Percentiles rank a stretch among this genome's conserved stretches.
phyloP scores from a whole-genome alignment of 495 filamentous ascomycete genomes.

The Hyaloscypha hepaticicola region DNA sequence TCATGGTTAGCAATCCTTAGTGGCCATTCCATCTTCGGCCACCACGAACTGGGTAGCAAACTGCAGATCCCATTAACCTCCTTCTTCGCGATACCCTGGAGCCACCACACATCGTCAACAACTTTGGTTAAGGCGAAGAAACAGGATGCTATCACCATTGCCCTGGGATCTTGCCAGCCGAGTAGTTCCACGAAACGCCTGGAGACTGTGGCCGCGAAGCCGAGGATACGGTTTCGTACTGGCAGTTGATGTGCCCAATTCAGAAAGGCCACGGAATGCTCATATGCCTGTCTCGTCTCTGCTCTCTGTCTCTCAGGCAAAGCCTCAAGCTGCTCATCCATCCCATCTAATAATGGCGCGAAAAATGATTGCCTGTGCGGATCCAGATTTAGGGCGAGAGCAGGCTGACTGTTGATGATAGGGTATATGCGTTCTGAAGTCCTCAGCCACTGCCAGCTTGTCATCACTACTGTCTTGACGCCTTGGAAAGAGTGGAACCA shows the following conservation, averaged over 20 bases:
- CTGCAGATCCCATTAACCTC: slow-evolving; percentile 54
- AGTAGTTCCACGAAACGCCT: slow-evolving; percentile 55
- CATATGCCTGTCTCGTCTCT: slow-evolving; percentile 50
- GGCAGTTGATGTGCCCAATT: slow-evolving; percentile 56
- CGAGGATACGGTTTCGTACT: slow-evolving; percentile 50
- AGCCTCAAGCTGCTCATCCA: slow-evolving; percentile 46
- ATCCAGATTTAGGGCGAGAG: slow-evolving; percentile 47
- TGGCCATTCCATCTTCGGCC: slow-evolving; percentile 56
- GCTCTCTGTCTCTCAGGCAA: slow-evolving; percentile 26
- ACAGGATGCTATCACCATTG: slow-evolving; percentile 53
- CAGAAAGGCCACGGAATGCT: slow-evolving; percentile 53
- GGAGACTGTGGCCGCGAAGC: slow-evolving; percentile 59
- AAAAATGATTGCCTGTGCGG: slow-evolving; percentile 43
- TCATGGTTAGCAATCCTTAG: slow-evolving; percentile 46
- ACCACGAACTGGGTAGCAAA: slow-evolving; percentile 51
- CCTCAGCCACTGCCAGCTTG: slow-evolving; percentile 46
- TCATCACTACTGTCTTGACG: slow-evolving; percentile 46
- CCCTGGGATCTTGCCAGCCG: slow-evolving; percentile 48
- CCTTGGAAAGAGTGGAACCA: slow-evolving; percentile 63
- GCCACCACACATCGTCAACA: slow-evolving; percentile 55
- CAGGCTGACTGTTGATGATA: slow-evolving; percentile 56
- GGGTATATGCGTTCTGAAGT: slow-evolving; percentile 47
- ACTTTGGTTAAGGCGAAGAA: slow-evolving; percentile 56
- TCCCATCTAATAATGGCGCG: slow-evolving; percentile 47
- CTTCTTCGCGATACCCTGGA: slow-evolving; percentile 53